Evolutionary conservation across 1,139 yeast genomes (phyloP).

Genomic region (Hansenula anomala): DNA sequence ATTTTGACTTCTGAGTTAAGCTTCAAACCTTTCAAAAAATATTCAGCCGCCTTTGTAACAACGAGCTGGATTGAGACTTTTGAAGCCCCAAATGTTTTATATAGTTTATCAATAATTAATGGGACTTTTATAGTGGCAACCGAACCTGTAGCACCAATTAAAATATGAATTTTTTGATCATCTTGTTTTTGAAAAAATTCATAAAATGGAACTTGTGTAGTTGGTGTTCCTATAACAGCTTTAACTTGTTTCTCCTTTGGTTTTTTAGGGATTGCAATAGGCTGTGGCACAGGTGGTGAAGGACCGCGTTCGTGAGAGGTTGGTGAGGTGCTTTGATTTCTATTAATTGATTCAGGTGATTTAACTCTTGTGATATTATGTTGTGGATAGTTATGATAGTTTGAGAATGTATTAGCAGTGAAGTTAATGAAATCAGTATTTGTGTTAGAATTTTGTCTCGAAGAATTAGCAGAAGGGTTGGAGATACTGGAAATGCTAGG

Average conservation of each 20-base stretch:
- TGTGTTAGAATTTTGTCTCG: slow-evolving; percentile 22
- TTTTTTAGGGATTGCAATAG: slow-evolving; percentile 7
- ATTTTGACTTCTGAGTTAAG: slow-evolving; percentile 79
- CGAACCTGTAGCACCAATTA: slow-evolving; percentile 91
- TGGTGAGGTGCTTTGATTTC: slow-evolving; percentile 1
- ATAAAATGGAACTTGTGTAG: slow-evolving; percentile 70
- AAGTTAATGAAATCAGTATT: slow-evolving; percentile 17
- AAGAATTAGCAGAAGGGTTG: slow-evolving; percentile 13
- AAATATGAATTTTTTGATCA: slow-evolving; percentile 78
- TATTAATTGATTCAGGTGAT: not conserved
- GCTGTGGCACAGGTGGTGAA: slow-evolving; percentile 5
- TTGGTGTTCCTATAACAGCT: slow-evolving; percentile 43
- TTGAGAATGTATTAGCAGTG: slow-evolving; percentile 9
- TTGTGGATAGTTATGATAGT: slow-evolving; percentile 4
- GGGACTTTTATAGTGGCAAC: slow-evolving; percentile 96
- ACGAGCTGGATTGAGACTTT: slow-evolving; percentile 81
- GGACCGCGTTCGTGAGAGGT: not conserved
- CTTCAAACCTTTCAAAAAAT: slow-evolving; percentile 73
- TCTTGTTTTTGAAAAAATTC: slow-evolving; percentile 67
- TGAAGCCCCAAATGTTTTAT: slow-evolving; percentile 66
- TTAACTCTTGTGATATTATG: not conserved
- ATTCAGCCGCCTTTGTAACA: slow-evolving; percentile 78
- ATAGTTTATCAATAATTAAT: slow-evolving; percentile 73
- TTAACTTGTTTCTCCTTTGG: slow-evolving; percentile 27
- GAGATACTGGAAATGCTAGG: slow-evolving; percentile 12